phyloP scores from a whole-genome alignment of 345 rosid genomes.

The Conringia planisiliqua region DNA sequence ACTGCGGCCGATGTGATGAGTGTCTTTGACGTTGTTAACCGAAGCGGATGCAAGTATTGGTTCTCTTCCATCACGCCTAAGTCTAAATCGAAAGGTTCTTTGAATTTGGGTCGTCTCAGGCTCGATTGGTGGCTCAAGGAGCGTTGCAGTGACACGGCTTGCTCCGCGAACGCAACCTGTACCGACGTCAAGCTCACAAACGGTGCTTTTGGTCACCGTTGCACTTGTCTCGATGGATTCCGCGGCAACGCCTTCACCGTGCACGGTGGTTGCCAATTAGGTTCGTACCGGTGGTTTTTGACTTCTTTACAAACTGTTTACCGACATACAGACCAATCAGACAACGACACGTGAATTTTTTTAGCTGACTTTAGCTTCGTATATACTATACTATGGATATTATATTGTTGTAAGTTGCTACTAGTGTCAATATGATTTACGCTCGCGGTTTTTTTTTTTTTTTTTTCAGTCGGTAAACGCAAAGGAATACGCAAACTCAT shows the following conservation, averaged over 20 bases:
- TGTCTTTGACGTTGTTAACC: neutral
- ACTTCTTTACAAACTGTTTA: neutral
- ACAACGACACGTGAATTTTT: neutral
- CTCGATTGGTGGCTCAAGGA: slow-evolving; percentile 8
- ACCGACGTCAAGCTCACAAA: neutral
- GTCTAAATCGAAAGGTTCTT: neutral
- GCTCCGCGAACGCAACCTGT: neutral
- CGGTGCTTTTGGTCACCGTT: neutral
- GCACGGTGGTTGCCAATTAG: slow-evolving; percentile 2
- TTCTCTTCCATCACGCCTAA: neutral
- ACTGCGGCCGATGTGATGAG: neutral
- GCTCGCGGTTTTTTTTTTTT: neutral
- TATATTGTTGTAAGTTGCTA: neutral
- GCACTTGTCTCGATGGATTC: neutral
- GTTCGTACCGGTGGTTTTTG: neutral
- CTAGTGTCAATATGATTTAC: neutral
- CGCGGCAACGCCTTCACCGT: neutral
- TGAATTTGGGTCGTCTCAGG: neutral
- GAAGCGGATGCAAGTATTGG: neutral
- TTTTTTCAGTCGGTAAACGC: neutral
- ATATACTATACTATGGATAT: neutral
- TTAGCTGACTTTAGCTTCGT: neutral
- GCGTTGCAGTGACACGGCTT: neutral
- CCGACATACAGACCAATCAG: neutral
- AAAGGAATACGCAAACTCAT: neutral